Conservation (phyloP, 1,284 basidiomycete species). For the Wallemia mellicola region DNA sequence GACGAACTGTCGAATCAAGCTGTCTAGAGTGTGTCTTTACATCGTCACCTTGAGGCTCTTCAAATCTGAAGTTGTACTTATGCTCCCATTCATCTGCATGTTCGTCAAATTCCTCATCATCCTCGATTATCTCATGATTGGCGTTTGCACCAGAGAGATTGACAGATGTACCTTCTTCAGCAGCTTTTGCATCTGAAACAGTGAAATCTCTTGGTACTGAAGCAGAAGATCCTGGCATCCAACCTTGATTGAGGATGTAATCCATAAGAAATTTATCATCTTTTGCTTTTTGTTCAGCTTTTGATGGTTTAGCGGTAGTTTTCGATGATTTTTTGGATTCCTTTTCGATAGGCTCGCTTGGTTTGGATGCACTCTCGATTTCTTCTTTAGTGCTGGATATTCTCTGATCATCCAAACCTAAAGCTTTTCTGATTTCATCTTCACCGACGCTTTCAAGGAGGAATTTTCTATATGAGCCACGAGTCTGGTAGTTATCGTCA, state of each 20-base stretch:
- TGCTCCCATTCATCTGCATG: constrained; percentile 39
- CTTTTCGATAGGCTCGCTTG: not conserved
- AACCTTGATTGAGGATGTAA: constrained; percentile 79
- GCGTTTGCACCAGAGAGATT: constrained; percentile 8
- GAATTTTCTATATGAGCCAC: constrained; percentile 50
- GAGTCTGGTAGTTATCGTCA: constrained; percentile 40
- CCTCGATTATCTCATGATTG: constrained; percentile 18
- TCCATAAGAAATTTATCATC: constrained; percentile 72
- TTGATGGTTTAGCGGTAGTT: constrained; percentile 7
- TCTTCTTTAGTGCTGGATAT: constrained; percentile 4
- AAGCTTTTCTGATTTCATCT: constrained; percentile 28
- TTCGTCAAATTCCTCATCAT: constrained; percentile 32
- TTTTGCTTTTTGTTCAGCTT: constrained; percentile 20
- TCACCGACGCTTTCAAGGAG: constrained; percentile 52
- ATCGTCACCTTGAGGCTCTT: constrained; percentile 48
- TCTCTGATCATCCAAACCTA: constrained; percentile 13
- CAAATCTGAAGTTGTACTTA: constrained; percentile 80
- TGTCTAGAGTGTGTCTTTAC: constrained; percentile 53
- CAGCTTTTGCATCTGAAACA: constrained; percentile 3
- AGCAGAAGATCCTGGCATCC: constrained; percentile 24
- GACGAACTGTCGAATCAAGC: constrained; percentile 35
- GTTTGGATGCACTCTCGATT: constrained; percentile 1
- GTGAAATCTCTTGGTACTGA: constrained; percentile 6
- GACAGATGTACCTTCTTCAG: constrained; percentile 5
- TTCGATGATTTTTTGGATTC: constrained; percentile 11